Conservation (phyloP, 805 yeast species). For the Metschnikowia hibisci region DNA sequence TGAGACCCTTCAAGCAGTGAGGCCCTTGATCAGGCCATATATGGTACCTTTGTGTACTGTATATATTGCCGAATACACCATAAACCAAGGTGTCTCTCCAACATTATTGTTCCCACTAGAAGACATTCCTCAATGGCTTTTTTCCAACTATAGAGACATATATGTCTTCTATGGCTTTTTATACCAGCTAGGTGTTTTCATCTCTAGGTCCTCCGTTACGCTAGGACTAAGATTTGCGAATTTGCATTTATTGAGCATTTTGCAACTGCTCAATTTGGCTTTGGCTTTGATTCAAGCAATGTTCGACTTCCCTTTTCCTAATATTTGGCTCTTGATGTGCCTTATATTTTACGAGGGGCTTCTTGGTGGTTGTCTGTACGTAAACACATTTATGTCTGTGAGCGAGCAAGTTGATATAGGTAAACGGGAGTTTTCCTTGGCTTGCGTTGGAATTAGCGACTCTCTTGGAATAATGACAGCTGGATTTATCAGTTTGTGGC, state of each 20-base stretch:
- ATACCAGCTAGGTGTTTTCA: conserved; percentile 89
- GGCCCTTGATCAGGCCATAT: conserved; percentile 53
- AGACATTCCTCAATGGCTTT: conserved; percentile 55
- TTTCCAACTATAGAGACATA: conserved; percentile 69
- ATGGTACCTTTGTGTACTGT: conserved; percentile 85
- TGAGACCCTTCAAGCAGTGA: conserved; percentile 23
- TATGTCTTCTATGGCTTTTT: conserved; percentile 88
- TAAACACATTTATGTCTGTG: conserved; percentile 79
- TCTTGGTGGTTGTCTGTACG: conserved; percentile 87
- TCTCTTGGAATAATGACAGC: conserved; percentile 82
- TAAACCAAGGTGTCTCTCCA: conserved; percentile 90
- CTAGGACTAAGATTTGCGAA: conserved; percentile 53
- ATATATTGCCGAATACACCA: conserved; percentile 79
- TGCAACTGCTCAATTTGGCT: conserved; percentile 64
- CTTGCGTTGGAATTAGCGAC: conserved; percentile 80
- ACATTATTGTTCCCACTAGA: conserved; percentile 76
- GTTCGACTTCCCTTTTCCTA: conserved; percentile 50
- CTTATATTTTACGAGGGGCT: conserved; percentile 83
- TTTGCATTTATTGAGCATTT: conserved; percentile 57
- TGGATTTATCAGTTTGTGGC: conserved; percentile 66
- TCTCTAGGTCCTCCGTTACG: conserved; percentile 80
- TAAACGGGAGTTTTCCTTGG: conserved; percentile 59
- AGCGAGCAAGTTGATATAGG: conserved; percentile 50
- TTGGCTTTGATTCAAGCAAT: conserved; percentile 63
- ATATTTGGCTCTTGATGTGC: conserved; percentile 57